A percentile compares a stretch with the other conserved stretches of the same genome.
Evolutionary conservation across 129 eudicot species (phyloP).

Genomic region (Flaveria robusta): DNA sequence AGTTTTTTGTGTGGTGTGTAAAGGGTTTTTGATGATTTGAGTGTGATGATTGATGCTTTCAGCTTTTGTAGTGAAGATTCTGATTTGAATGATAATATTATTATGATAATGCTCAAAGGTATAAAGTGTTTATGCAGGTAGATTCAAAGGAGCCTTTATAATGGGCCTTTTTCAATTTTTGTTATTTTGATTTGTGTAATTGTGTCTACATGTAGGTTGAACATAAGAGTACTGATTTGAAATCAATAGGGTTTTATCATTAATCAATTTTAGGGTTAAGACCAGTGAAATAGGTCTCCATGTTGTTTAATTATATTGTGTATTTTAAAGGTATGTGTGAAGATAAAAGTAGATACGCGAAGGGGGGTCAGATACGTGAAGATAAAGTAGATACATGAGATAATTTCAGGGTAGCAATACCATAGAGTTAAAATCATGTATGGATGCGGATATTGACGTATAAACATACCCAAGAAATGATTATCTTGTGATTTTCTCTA

Average conservation of each 20-base stretch:
- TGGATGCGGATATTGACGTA: too few relatives aligned
- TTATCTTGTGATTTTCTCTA: too few relatives aligned
- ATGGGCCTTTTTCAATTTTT: neutral
- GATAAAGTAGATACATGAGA: too few relatives aligned
- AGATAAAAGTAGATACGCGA: neutral
- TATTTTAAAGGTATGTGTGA: neutral
- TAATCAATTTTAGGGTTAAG: neutral
- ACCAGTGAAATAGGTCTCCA: neutral
- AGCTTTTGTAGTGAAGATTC: slow-evolving; percentile 17
- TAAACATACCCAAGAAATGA: too few relatives aligned
- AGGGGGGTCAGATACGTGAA: neutral
- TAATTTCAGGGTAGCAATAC: neutral
- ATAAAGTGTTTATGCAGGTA: slow-evolving; percentile 13
- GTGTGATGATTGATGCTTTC: neutral
- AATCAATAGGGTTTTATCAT: slow-evolving; percentile 18
- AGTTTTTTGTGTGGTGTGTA: neutral
- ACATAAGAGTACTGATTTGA: neutral
- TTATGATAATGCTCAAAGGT: slow-evolving; percentile 10
- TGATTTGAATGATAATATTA: neutral
- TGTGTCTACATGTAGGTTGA: too few relatives aligned
- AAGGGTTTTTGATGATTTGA: neutral
- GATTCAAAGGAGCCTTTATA: neutral
- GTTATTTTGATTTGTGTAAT: too few relatives aligned
- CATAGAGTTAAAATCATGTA: too few relatives aligned
- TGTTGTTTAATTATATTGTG: neutral